Evolutionary conservation across 768 basidiomycete species (phyloP).

Genomic region (Galerina marginata): DNA sequence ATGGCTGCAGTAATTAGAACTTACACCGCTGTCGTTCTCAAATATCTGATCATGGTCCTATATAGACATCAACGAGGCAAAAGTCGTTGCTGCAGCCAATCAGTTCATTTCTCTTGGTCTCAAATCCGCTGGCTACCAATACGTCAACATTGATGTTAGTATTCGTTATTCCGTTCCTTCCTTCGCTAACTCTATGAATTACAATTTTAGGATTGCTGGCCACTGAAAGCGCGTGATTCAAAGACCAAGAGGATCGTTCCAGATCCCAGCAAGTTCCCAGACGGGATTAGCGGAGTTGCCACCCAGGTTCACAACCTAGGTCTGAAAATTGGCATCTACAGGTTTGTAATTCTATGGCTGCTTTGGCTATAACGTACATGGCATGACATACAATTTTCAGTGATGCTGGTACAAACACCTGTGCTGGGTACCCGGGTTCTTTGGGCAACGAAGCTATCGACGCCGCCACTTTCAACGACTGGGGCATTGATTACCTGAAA

Average conservation of each 20-base stretch:
- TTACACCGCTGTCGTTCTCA: not conserved
- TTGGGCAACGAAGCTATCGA: constrained; percentile 54
- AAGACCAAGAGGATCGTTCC: constrained; percentile 48
- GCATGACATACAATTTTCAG: constrained; percentile 28
- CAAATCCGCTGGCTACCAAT: constrained; percentile 52
- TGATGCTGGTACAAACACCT: constrained; percentile 58
- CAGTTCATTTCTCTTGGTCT: constrained; percentile 51
- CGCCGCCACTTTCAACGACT: constrained; percentile 54
- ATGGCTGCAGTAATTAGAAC: constrained; percentile 30
- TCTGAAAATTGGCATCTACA: constrained; percentile 56
- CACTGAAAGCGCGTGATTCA: constrained; percentile 43
- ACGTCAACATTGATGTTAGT: constrained; percentile 56
- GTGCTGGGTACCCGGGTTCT: constrained; percentile 62
- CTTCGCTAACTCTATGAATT: not conserved
- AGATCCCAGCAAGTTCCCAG: constrained; percentile 56
- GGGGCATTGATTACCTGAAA: constrained; percentile 65
- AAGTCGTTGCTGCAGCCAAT: constrained; percentile 51
- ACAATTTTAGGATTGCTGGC: constrained; percentile 52
- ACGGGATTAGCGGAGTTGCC: constrained; percentile 52
- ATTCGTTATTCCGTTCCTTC: not conserved
- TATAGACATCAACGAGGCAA: constrained; percentile 49
- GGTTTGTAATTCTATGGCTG: constrained; percentile 30
- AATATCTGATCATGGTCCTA: not conserved
- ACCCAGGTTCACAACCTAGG: constrained; percentile 51
- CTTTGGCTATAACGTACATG: not conserved